Conservation (phyloP, 148 eudicot species). For the Beta vulgaris region DNA sequence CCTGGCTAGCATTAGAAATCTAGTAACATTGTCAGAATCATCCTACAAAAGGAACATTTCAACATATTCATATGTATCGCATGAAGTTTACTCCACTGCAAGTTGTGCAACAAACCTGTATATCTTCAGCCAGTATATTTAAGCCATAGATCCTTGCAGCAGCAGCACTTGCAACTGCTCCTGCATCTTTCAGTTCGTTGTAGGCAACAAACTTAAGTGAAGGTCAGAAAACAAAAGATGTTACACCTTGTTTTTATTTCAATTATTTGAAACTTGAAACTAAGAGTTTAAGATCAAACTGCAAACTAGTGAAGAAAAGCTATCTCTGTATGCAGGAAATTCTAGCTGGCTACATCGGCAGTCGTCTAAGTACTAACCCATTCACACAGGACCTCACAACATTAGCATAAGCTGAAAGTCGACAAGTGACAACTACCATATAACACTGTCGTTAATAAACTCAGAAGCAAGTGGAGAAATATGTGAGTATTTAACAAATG, state of each 20-base stretch:
- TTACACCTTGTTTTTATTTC: background rate
- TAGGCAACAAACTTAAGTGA: constrained; percentile 42
- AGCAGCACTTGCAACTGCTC: constrained; percentile 53
- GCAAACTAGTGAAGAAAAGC: background rate
- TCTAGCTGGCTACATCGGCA: background rate
- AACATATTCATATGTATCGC: background rate
- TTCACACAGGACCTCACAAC: background rate
- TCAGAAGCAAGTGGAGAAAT: background rate
- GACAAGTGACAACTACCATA: background rate
- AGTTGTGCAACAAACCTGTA: constrained; percentile 40
- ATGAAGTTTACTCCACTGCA: background rate
- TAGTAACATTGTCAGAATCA: constrained; percentile 49
- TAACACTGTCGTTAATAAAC: background rate
- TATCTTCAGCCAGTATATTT: constrained; percentile 47
- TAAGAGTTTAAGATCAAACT: background rate
- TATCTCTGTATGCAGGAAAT: background rate
- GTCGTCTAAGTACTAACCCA: background rate
- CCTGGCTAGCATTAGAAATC: constrained; percentile 50
- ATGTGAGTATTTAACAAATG: background rate
- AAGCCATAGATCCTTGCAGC: constrained; percentile 55
- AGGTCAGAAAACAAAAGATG: constrained; percentile 4
- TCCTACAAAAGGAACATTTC: constrained; percentile 34
- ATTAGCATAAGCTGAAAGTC: background rate
- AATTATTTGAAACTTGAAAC: background rate
- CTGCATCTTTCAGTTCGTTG: constrained; percentile 47